Evolutionary conservation across 2,329 filamentous ascomycete genomes (phyloP).

Genomic region (Phialemonium atrogriseum): DNA sequence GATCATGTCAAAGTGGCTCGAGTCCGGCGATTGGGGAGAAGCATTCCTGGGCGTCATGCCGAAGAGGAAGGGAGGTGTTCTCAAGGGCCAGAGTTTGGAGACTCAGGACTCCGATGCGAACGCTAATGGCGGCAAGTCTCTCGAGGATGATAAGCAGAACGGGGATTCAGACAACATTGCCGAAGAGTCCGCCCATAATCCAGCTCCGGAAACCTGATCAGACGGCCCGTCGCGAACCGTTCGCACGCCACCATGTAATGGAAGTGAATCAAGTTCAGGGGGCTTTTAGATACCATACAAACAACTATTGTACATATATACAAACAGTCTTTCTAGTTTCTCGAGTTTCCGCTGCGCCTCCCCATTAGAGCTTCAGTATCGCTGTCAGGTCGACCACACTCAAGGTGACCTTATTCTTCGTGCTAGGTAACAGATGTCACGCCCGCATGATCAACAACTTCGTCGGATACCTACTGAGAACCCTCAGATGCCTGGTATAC

Average conservation of each 20-base stretch:
- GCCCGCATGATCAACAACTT: conserved; percentile 35
- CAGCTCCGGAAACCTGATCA: no score
- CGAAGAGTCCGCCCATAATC: no score
- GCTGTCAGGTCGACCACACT: conserved; percentile 21
- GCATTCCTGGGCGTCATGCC: conserved; percentile 87
- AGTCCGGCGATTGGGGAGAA: conserved; percentile 82
- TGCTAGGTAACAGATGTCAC: conserved; percentile 36
- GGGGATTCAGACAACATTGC: conserved; percentile 20
- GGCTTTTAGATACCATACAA: no score
- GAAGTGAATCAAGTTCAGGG: no score
- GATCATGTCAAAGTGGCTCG: conserved; percentile 92
- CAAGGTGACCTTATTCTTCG: conserved; percentile 32
- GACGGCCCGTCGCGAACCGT: no score
- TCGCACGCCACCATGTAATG: no score
- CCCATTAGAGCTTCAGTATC: conserved; percentile 2
- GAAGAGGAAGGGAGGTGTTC: conserved; percentile 72
- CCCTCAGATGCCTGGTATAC: conserved; percentile 27
- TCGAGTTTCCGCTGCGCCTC: no score
- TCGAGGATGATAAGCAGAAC: conserved; percentile 19
- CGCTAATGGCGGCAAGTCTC: conserved; percentile 15
- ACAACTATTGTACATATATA: no score
- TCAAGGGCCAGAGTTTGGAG: no score
- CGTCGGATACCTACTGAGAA: conserved; percentile 25
- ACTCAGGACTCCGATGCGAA: conserved; percentile 17
- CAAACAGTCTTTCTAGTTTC: no score